phyloP scores from a whole-genome alignment of 108 stramenopile species.

The Pseudonitzschia delicatissima region DNA sequence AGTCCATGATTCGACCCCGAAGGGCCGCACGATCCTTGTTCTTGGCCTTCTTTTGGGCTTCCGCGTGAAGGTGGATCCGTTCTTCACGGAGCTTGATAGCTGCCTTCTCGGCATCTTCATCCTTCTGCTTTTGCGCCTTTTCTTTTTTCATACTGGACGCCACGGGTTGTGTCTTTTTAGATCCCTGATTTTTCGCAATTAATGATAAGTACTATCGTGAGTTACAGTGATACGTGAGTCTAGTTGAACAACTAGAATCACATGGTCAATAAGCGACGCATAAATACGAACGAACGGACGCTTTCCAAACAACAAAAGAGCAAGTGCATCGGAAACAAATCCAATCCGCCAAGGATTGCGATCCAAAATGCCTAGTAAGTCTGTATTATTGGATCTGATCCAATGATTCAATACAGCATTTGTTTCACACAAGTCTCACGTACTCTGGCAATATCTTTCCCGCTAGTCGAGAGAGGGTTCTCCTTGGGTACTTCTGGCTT shows the following conservation, averaged over 20 bases:
- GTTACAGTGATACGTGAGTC: no score
- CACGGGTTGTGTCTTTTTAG: no score
- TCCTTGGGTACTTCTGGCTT: not conserved
- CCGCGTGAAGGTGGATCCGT: slow-evolving; percentile 26
- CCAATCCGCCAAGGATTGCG: not conserved
- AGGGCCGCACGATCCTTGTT: slow-evolving; percentile 29
- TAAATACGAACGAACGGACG: not conserved
- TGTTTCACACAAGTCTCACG: not conserved
- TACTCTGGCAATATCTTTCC: not conserved
- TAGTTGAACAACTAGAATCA: no score
- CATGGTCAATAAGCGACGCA: not conserved
- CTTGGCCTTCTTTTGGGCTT: slow-evolving; percentile 7
- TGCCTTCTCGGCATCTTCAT: not conserved
- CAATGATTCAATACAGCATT: not conserved
- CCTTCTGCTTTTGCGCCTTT: not conserved
- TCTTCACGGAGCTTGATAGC: slow-evolving; percentile 22
- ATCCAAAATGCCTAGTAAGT: not conserved
- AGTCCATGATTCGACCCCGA: slow-evolving; percentile 31
- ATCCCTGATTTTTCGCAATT: no score
- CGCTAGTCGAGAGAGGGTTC: not conserved
- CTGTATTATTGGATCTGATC: not conserved
- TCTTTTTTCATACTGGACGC: no score
- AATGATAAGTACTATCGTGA: no score
- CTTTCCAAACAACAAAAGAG: not conserved
- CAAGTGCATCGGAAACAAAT: not conserved